Percentiles rank a stretch among this genome's conserved stretches.
Evolutionary conservation across 768 basidiomycete species (phyloP).

Genomic region (Chalciporus sphaerocephalus): DNA sequence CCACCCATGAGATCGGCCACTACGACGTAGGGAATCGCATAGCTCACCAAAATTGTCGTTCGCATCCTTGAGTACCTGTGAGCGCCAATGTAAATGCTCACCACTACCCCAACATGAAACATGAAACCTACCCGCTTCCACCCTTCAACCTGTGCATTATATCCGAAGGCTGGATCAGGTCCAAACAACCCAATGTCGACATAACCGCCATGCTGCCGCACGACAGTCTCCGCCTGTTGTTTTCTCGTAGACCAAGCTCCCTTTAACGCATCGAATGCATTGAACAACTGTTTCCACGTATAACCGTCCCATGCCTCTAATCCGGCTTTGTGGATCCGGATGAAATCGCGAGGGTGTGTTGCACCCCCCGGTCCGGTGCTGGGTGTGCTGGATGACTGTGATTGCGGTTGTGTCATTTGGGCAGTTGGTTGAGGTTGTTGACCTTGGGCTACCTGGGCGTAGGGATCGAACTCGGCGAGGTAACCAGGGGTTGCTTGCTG

Average conservation of each 20-base stretch:
- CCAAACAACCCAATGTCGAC: constrained; percentile 31
- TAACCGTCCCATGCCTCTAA: constrained; percentile 69
- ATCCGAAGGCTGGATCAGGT: constrained; percentile 36
- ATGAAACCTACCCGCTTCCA: constrained; percentile 53
- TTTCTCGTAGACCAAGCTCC: constrained; percentile 60
- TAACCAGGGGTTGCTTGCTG: constrained; percentile 19
- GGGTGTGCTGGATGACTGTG: constrained; percentile 2
- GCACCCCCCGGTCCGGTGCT: constrained; percentile 28
- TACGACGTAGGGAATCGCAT: not conserved
- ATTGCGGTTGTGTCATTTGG: not conserved
- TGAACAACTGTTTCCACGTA: constrained; percentile 68
- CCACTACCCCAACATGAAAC: not conserved
- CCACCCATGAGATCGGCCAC: not conserved
- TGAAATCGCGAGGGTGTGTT: constrained; percentile 63
- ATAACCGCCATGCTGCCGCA: constrained; percentile 42
- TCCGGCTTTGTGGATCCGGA: constrained; percentile 60
- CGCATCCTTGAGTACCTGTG: constrained; percentile 54
- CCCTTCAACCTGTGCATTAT: constrained; percentile 49
- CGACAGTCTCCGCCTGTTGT: constrained; percentile 47
- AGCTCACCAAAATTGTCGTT: constrained; percentile 47
- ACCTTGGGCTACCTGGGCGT: constrained; percentile 17
- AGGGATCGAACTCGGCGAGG: constrained; percentile 41
- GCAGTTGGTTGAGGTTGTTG: not conserved
- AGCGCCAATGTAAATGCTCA: constrained; percentile 3
- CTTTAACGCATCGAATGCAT: constrained; percentile 60